Percentiles rank a stretch among this genome's conserved stretches.
Conservation (phyloP, 805 yeast genomes). For the Kodamaea neixiangensis region DNA sequence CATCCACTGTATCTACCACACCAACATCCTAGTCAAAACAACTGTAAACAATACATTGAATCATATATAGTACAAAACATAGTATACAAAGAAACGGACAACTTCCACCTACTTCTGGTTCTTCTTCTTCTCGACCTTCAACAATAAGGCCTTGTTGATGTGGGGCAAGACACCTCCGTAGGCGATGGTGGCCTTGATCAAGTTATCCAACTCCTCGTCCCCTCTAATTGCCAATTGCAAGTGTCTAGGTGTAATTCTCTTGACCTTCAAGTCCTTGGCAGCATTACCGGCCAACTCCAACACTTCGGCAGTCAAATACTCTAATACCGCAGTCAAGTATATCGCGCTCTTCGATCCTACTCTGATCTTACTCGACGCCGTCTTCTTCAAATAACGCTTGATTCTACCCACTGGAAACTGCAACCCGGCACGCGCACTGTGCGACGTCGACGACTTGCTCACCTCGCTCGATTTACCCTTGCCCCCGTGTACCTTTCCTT, state of each 20-base stretch:
- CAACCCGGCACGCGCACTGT: conserved; percentile 91
- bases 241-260: conserved; percentile 35
- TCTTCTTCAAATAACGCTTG: conserved; percentile 90
- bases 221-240: conserved; percentile 36
- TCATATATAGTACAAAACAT: conserved; percentile 12
- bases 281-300: conserved; percentile 36
- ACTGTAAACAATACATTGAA: conserved; percentile 7
- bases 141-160: conserved; percentile 35
- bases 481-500: conserved; percentile 94
- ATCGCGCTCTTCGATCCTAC: conserved; percentile 87
- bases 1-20: background rate
- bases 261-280: conserved; percentile 35
- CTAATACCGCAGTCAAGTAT: conserved; percentile 33
- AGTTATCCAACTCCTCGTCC: conserved; percentile 34
- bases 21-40: background rate
- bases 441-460: conserved; percentile 78
- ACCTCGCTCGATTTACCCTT: conserved; percentile 84
- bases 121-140: conserved; percentile 33
- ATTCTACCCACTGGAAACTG: conserved; percentile 99
- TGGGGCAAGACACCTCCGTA: conserved; percentile 38
- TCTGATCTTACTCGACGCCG: conserved; percentile 79
- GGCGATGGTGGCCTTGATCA: conserved; percentile 35
- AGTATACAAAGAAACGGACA: conserved; percentile 9
- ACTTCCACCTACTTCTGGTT: conserved; percentile 16
- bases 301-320: conserved; percentile 33